Evolutionary conservation across 129 eudicot genomes (phyloP).

Genomic region (Lactuca sativa): DNA sequence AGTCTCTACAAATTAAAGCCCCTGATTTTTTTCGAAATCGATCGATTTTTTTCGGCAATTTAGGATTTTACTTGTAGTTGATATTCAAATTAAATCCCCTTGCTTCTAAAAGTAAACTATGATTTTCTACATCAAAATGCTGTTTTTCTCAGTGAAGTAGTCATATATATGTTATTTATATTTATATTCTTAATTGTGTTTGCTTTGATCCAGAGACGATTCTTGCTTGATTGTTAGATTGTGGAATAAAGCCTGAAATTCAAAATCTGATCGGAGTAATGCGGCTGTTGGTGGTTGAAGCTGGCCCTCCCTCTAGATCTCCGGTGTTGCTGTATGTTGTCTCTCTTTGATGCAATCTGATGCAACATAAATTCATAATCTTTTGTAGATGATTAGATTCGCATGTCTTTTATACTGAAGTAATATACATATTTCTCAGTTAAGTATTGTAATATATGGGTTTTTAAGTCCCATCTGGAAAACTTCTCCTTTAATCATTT

Average conservation of each 20-base stretch:
- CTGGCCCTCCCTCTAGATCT: background rate
- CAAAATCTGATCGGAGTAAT: background rate
- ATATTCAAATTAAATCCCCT: background rate
- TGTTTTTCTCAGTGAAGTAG: background rate
- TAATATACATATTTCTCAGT: no score
- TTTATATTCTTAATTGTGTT: background rate
- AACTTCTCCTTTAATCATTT: no score
- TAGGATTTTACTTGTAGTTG: background rate
- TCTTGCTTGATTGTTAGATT: background rate
- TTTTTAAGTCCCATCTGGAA: no score
- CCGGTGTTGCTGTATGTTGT: background rate
- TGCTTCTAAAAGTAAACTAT: no score
- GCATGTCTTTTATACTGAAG: no score
- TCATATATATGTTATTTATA: background rate
- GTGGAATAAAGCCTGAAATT: no score
- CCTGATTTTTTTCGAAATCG: background rate
- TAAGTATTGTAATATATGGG: no score
- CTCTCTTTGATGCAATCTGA: no score
- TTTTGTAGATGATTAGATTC: no score
- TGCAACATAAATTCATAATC: no score
- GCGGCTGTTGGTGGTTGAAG: background rate
- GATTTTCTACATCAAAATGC: no score
- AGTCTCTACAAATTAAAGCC: background rate
- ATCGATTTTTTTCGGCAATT: background rate
- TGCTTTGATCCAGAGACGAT: constrained; percentile 2